Evolutionary conservation across 2,329 filamentous ascomycete species (phyloP).

Genomic region (Blastomyces parvus): DNA sequence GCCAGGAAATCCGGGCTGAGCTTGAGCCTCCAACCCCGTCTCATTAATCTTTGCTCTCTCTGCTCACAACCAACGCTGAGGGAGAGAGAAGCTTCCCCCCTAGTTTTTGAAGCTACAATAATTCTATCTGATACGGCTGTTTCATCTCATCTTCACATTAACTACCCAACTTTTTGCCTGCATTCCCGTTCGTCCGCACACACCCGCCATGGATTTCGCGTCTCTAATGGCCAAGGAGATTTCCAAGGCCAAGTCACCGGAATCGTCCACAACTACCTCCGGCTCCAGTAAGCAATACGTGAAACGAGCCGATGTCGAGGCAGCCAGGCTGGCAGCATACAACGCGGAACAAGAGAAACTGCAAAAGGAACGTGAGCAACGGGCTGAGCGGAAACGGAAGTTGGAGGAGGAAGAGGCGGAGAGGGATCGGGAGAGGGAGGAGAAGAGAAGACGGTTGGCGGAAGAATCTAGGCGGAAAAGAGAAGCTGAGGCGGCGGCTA

Average conservation of each 20-base stretch:
- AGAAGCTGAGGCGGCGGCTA: slow-evolving; percentile 63
- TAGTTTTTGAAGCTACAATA: neutral
- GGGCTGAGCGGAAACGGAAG: slow-evolving; percentile 70
- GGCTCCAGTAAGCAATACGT: slow-evolving; percentile 59
- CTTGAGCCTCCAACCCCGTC: too few species aligned
- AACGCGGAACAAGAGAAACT: slow-evolving; percentile 67
- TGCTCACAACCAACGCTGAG: neutral
- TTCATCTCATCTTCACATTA: neutral
- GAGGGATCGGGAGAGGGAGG: slow-evolving; percentile 60
- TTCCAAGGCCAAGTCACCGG: slow-evolving; percentile 59
- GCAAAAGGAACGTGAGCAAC: slow-evolving; percentile 61
- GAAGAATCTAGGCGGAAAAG: slow-evolving; percentile 63
- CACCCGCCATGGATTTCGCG: slow-evolving; percentile 76
- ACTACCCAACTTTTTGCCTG: neutral
- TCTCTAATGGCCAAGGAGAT: slow-evolving; percentile 89
- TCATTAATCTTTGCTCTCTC: neutral
- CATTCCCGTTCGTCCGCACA: neutral
- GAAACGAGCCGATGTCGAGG: slow-evolving; percentile 78
- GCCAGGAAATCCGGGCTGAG: too few species aligned
- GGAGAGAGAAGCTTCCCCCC: neutral
- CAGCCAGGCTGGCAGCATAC: slow-evolving; percentile 70
- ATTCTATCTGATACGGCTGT: neutral
- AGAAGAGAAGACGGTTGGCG: slow-evolving; percentile 70
- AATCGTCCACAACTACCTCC: slow-evolving; percentile 24
- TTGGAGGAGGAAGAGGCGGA: slow-evolving; percentile 74